Evolutionary conservation across 83 land plant species (phyloP), one percentile per base, ranked within the genome.

Genomic region (Picea abies): DNA sequence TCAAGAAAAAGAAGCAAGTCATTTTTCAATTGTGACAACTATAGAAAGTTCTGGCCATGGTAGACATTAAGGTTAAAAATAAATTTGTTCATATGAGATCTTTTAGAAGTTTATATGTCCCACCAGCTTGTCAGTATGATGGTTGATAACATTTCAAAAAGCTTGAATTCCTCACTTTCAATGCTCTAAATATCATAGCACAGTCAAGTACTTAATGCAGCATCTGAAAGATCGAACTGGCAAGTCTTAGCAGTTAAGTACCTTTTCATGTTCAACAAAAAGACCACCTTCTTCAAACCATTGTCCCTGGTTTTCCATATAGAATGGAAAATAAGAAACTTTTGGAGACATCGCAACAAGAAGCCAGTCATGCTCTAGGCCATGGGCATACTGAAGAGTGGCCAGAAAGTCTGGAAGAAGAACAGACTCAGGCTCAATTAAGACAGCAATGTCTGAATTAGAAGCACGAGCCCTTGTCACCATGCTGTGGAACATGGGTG

Each of bases 401-500:
- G 69, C 79, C 35, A 92, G 68, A 71, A 94, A 88, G 80, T 90
- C 91, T 63, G 90, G 84, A 25, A 91, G 60, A 14, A 96, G 92
- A 85, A 94, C 78, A 8, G 86, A 84, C 58, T 90, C 90, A 26
- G 93, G 88, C 85, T 96, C 92, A 80, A 92, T 82, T 2, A 92
- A 81, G 78, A 92, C 92, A 75, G 80, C 84, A 47, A 96, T 85
- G 60, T 88, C 93, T 25, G 93, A 89, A 47, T 41, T 29, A 35
- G 89, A 87, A 86, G 93, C 87, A 37, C 76, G 87, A 63, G 93
- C 78, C 84, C 96, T 88, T 82, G 90, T 89, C 16, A 96, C 84
- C 94, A 96, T 92, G 60, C 91, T 90, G 84, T 94, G 96, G 29
- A 96, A 92, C 68, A 91, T 90, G 35, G 98, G 94, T 1, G 89